These are phyloP conservation scores for Tetrastigma voinierianum DNA, from an alignment of 164 flowering plant species.

Conservation along the genomic window DNA sequence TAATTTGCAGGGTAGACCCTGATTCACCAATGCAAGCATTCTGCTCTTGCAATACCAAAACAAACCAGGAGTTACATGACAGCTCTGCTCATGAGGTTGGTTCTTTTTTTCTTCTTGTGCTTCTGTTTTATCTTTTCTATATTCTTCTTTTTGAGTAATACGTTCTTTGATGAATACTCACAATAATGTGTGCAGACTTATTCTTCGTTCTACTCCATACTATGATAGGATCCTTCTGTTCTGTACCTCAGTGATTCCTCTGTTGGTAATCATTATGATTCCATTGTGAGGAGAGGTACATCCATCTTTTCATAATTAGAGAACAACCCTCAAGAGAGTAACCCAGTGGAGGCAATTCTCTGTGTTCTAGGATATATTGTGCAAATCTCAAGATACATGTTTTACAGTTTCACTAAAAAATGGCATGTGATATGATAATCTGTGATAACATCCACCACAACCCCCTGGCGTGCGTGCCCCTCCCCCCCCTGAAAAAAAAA, in stretches of 20 bases:
- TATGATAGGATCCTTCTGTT: neutral
- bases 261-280: neutral
- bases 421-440: too few relatives aligned
- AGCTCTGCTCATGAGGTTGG: slow-evolving; percentile 22
- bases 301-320: too few relatives aligned
- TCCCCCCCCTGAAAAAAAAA: too few relatives aligned
- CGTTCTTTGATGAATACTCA: too few relatives aligned
- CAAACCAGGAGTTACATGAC: slow-evolving; percentile 1
- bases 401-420: too few relatives aligned
- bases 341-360: too few relatives aligned
- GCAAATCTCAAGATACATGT: too few relatives aligned
- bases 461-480: too few relatives aligned
- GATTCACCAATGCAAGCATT: slow-evolving; percentile 15
- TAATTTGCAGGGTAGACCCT: slow-evolving; percentile 24
- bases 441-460: too few relatives aligned
- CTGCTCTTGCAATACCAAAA: slow-evolving; percentile 20
- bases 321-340: too few relatives aligned
- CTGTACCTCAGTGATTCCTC: neutral
- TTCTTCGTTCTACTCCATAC: neutral
- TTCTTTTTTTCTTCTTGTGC: neutral
- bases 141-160: neutral
- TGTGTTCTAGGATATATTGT: too few relatives aligned
- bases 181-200: neutral
- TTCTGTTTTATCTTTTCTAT: neutral
- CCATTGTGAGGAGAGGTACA: neutral